phyloP scores from a whole-genome alignment of 2,329 filamentous ascomycete genomes.

The Hymenoscyphus occultus region DNA sequence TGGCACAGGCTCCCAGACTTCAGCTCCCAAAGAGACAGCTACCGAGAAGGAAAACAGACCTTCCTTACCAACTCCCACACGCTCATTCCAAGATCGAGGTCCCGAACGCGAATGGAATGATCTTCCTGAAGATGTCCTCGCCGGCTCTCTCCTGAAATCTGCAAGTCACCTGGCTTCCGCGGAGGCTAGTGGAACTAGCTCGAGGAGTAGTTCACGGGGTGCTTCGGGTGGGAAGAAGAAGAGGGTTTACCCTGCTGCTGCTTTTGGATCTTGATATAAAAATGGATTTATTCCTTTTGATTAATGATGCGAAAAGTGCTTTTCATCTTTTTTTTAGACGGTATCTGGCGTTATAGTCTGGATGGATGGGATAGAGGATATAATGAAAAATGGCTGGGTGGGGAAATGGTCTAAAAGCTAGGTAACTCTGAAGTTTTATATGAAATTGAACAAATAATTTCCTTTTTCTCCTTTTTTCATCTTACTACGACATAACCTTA shows the following conservation, averaged over 20 bases:
- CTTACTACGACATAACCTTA: too few relatives aligned
- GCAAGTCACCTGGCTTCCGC: conserved; percentile 28
- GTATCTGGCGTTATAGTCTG: too few relatives aligned
- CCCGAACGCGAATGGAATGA: conserved; percentile 66
- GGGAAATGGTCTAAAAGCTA: too few relatives aligned
- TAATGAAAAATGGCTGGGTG: too few relatives aligned
- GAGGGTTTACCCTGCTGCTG: conserved; percentile 59
- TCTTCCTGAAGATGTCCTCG: conserved; percentile 54
- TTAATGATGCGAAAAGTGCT: too few relatives aligned
- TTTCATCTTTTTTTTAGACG: too few relatives aligned
- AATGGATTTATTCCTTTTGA: neutral
- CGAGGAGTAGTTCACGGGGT: conserved; percentile 50
- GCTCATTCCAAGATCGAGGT: conserved; percentile 57
- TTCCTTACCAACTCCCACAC: conserved; percentile 41
- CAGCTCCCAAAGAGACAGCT: neutral
- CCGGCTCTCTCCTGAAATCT: conserved; percentile 33
- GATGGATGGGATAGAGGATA: too few relatives aligned
- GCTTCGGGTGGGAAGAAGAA: conserved; percentile 53
- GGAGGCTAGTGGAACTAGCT: conserved; percentile 43
- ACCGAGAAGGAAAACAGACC: conserved; percentile 40
- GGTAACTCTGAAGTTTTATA: too few relatives aligned
- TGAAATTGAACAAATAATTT: too few relatives aligned
- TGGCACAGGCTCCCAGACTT: neutral
- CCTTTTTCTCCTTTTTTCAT: too few relatives aligned
- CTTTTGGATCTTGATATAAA: conserved; percentile 51